Conservation (phyloP, 495 filamentous ascomycete genomes). For the Wilcoxina mikolae region DNA sequence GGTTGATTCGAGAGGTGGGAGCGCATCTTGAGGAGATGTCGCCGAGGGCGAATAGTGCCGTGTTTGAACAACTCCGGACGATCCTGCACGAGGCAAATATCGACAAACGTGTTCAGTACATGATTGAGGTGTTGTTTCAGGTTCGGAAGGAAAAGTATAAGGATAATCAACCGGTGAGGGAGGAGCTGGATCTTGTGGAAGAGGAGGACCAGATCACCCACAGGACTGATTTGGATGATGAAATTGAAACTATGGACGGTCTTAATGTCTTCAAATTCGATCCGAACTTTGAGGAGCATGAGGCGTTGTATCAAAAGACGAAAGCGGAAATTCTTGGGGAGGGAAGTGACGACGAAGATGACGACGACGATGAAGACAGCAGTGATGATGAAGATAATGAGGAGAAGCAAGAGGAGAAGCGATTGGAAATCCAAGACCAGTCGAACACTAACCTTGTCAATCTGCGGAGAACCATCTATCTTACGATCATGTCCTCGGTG, state of each 20-base stretch:
- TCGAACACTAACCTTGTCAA: slow-evolving; percentile 91
- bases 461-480: slow-evolving; percentile 81
- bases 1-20: slow-evolving; percentile 76
- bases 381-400: slow-evolving; percentile 70
- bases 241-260: slow-evolving; percentile 66
- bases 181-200: slow-evolving; percentile 88
- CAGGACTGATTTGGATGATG: slow-evolving; percentile 57
- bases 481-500: slow-evolving; percentile 89
- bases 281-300: slow-evolving; percentile 73
- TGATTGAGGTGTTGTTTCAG: slow-evolving; percentile 97
- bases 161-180: slow-evolving; percentile 75
- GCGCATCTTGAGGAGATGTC: slow-evolving; percentile 92
- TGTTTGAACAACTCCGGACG: slow-evolving; percentile 89
- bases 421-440: slow-evolving; percentile 91
- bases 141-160: slow-evolving; percentile 93
- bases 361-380: slow-evolving; percentile 53
- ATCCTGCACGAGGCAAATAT: slow-evolving; percentile 93
- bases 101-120: slow-evolving; percentile 92
- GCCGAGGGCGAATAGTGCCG: slow-evolving; percentile 61
- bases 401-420: slow-evolving; percentile 45
- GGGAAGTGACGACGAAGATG: slow-evolving; percentile 59
- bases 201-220: slow-evolving; percentile 98
- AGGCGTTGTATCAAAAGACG: slow-evolving; percentile 73
- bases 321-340: slow-evolving; percentile 93
- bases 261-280: slow-evolving; percentile 95